A percentile compares a stretch with the other conserved stretches of the same genome.
Conservation (phyloP, 306 rosid genomes). For the Vigna trinervia region DNA sequence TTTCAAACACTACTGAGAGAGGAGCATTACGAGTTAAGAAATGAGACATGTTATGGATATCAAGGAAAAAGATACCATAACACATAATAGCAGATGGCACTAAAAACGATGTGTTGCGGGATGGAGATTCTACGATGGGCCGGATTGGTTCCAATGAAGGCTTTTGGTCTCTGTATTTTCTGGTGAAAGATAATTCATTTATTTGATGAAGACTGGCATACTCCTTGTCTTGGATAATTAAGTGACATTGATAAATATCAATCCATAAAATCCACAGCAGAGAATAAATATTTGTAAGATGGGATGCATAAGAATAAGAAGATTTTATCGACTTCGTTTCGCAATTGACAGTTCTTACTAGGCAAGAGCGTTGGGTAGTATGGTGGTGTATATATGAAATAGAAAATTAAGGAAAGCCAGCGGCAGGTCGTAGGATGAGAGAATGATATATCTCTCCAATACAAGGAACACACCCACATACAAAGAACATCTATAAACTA, state of each 20-base stretch:
- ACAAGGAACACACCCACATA: neutral
- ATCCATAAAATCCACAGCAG: neutral
- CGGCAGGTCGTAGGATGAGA: neutral
- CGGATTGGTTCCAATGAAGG: neutral
- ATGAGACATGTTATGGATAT: conserved; percentile 24
- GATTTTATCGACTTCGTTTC: conserved; percentile 29
- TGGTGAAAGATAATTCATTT: conserved; percentile 6
- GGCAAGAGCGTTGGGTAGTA: conserved; percentile 3
- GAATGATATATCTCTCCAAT: neutral
- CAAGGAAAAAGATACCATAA: neutral
- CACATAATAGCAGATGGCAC: conserved; percentile 1
- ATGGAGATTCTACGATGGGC: conserved; percentile 36
- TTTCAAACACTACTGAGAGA: conserved; percentile 11
- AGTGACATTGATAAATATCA: conserved; percentile 24
- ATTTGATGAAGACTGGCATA: conserved; percentile 17
- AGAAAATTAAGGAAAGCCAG: neutral
- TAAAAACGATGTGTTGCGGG: conserved; percentile 24
- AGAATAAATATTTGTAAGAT: neutral
- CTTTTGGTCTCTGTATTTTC: conserved; percentile 30
- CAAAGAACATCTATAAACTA: neutral
- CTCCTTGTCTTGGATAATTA: neutral
- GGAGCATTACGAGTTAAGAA: conserved; percentile 1
- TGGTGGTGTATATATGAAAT: neutral
- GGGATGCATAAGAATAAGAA: conserved; percentile 19
- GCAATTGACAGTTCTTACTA: conserved; percentile 3